phyloP scores from a whole-genome alignment of 441 rosid species.

The Syzygium syzygioides region DNA sequence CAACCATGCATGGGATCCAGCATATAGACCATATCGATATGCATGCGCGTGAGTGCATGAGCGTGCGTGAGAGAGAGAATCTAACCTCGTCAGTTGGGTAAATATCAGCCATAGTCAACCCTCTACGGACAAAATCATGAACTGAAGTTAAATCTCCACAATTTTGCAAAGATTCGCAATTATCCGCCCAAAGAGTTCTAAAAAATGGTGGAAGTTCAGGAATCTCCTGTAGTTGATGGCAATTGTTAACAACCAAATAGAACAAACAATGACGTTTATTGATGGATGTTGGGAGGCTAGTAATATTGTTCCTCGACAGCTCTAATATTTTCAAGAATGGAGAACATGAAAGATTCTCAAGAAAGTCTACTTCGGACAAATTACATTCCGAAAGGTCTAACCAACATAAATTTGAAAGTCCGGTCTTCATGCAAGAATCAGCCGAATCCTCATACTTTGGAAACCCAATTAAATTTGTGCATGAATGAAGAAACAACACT shows the following conservation, averaged over 20 bases:
- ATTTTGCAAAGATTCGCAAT: background rate
- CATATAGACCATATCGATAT: background rate
- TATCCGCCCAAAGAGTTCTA: rapidly evolving
- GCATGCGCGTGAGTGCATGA: too few relatives aligned
- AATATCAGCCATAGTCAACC: background rate
- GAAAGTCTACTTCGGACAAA: background rate
- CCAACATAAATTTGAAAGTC: rapidly evolving
- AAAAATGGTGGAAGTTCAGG: background rate
- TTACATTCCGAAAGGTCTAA: background rate
- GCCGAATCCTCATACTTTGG: background rate
- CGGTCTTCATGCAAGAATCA: background rate
- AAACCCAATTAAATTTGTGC: background rate
- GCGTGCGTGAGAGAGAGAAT: background rate
- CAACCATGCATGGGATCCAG: background rate
- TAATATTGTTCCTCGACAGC: background rate
- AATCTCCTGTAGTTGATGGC: background rate
- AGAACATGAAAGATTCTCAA: background rate
- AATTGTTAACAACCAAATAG: rapidly evolving
- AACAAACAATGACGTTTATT: background rate
- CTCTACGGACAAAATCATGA: background rate
- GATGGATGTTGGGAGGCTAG: background rate
- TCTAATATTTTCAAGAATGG: rapidly evolving
- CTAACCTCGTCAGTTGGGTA: too few relatives aligned
- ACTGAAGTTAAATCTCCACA: too few relatives aligned
- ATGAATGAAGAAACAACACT: rapidly evolving